Conservation (phyloP, 352 stramenopile species). For the Phytophthora megakarya region DNA sequence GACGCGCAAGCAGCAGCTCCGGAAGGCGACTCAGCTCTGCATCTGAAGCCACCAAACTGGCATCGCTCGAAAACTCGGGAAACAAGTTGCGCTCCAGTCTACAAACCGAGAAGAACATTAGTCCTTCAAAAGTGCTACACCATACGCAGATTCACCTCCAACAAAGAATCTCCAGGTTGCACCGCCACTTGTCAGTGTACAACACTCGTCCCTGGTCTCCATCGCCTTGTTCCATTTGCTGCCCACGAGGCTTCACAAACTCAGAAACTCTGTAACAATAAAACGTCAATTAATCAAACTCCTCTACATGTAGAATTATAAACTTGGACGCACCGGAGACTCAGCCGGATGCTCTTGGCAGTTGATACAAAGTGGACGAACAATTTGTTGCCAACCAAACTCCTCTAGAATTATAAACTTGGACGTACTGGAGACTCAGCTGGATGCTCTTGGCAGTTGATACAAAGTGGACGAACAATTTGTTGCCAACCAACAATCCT, state of each 20-base stretch:
- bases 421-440: constrained; percentile 39
- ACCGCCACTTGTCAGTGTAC: constrained; percentile 35
- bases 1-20: constrained; percentile 31
- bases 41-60: constrained; percentile 18
- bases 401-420: too few relatives aligned
- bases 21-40: constrained; percentile 52
- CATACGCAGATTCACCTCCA: constrained; percentile 53
- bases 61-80: constrained; percentile 29
- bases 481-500: constrained; percentile 35
- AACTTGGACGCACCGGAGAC: constrained; percentile 35
- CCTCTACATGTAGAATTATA: too few relatives aligned
- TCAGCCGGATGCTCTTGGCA: constrained; percentile 32
- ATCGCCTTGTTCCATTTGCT: neutral
- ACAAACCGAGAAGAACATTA: neutral
- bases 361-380: constrained; percentile 57
- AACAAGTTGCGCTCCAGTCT: constrained; percentile 56
- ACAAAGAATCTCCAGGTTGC: constrained; percentile 45
- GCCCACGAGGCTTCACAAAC: constrained; percentile 38
- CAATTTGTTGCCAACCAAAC: constrained; percentile 37
- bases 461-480: constrained; percentile 63
- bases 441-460: constrained; percentile 28
- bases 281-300: constrained; percentile 13
- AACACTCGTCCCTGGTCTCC: constrained; percentile 5
- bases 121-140: too few relatives aligned
- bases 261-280: constrained; percentile 38